Percentiles rank a stretch among this genome's conserved stretches.
phyloP scores from a whole-genome alignment of 495 filamentous ascomycete species.

The Talaromyces proteolyticus region DNA sequence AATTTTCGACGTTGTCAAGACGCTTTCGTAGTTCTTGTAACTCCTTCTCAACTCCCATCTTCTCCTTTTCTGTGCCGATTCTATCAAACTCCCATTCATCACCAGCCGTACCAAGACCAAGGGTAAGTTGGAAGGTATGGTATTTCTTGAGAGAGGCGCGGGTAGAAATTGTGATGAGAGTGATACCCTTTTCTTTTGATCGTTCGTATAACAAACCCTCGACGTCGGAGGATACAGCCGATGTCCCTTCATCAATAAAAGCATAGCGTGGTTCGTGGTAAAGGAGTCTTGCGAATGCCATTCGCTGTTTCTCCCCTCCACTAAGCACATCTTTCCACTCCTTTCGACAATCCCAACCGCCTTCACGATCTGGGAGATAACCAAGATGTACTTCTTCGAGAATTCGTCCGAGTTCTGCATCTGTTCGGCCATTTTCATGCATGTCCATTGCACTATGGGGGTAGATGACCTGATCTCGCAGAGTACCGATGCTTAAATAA shows the following conservation, averaged over 20 bases:
- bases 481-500: slow-evolving; percentile 89
- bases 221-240: slow-evolving; percentile 87
- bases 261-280: slow-evolving; percentile 96
- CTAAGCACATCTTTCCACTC: slow-evolving; percentile 98
- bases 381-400: slow-evolving; percentile 80
- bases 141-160: slow-evolving; percentile 91
- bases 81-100: slow-evolving; percentile 81
- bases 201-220: slow-evolving; percentile 91
- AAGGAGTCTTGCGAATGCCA: slow-evolving; percentile 81
- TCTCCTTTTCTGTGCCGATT: slow-evolving; percentile 89
- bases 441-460: slow-evolving; percentile 93
- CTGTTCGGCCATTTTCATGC: slow-evolving; percentile 70
- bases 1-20: slow-evolving; percentile 73
- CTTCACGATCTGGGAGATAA: slow-evolving; percentile 86
- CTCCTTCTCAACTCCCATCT: slow-evolving; percentile 84
- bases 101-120: slow-evolving; percentile 63
- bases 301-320: slow-evolving; percentile 96
- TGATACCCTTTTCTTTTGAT: slow-evolving; percentile 88
- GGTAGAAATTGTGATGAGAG: slow-evolving; percentile 89
- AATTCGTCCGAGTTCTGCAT: slow-evolving; percentile 65
- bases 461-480: slow-evolving; percentile 97
- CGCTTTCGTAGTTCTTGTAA: slow-evolving; percentile 74
- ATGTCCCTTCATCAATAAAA: slow-evolving; percentile 92
- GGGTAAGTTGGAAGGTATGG: slow-evolving; percentile 80
- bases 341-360: slow-evolving; percentile 93